These are phyloP conservation scores for Dictyostelium citrinum DNA, from an alignment of 78 protist species.

Conservation along the genomic window DNA sequence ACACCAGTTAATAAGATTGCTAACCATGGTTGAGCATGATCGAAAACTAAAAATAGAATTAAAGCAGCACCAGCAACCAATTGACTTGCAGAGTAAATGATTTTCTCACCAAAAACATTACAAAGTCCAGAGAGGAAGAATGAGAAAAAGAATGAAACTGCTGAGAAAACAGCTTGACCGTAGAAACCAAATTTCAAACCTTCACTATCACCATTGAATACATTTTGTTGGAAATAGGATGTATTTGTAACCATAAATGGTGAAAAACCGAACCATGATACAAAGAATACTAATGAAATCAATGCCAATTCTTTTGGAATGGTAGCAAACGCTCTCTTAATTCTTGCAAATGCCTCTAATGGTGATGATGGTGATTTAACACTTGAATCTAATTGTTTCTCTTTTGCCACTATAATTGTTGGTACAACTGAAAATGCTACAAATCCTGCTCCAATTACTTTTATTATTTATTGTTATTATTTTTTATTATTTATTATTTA, in stretches of 20 bases:
- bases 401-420: slow-evolving; percentile 63
- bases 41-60: slow-evolving; percentile 9
- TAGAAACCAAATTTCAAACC: slow-evolving; percentile 75
- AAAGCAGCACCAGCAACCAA: slow-evolving; percentile 38
- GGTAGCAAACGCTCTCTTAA: slow-evolving; percentile 22
- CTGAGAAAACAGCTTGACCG: slow-evolving; percentile 46
- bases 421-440: slow-evolving; percentile 33
- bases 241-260: slow-evolving; percentile 70
- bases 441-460: slow-evolving; percentile 44
- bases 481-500: background rate
- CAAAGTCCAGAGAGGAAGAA: slow-evolving; percentile 14
- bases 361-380: slow-evolving; percentile 7
- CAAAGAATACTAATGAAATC: slow-evolving; percentile 49
- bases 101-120: background rate
- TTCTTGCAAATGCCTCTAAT: slow-evolving; percentile 10
- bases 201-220: background rate
- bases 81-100: slow-evolving; percentile 20
- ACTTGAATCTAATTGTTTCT: background rate
- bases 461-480: too few relatives aligned
- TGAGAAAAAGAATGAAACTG: slow-evolving; percentile 19
- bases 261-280: slow-evolving; percentile 68
- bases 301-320: slow-evolving; percentile 43
- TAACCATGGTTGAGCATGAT: slow-evolving; percentile 3
- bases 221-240: slow-evolving; percentile 38
- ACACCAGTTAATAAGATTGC: slow-evolving; percentile 20